These are phyloP conservation scores for Suillus luteus DNA, from an alignment of 768 basidiomycete genomes.

Conservation along the genomic window DNA sequence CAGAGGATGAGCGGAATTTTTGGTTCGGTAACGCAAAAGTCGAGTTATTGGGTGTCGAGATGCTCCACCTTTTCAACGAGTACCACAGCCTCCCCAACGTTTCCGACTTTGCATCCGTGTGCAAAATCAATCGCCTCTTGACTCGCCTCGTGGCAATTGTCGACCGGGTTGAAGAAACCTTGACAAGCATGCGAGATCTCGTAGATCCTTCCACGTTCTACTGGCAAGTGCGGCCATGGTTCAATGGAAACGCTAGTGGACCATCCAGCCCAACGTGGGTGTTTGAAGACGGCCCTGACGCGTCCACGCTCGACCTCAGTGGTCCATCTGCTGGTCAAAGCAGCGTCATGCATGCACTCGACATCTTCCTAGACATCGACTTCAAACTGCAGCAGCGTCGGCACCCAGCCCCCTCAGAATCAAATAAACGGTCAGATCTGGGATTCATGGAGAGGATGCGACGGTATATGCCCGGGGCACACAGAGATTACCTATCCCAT, in stretches of 20 bases:
- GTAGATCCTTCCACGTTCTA: constrained; percentile 90
- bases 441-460: constrained; percentile 94
- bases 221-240: constrained; percentile 92
- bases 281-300: constrained; percentile 74
- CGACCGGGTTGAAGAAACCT: constrained; percentile 69
- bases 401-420: constrained; percentile 64
- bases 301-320: constrained; percentile 62
- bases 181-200: constrained; percentile 64
- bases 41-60: constrained; percentile 85
- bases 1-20: constrained; percentile 83
- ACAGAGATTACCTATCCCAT: constrained; percentile 79
- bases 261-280: constrained; percentile 59
- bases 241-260: constrained; percentile 72
- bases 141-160: constrained; percentile 66
- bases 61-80: constrained; percentile 85
- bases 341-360: constrained; percentile 83
- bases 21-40: constrained; percentile 82
- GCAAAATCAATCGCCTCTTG: constrained; percentile 75
- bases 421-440: constrained; percentile 65
- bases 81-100: constrained; percentile 76
- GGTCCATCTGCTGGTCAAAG: constrained; percentile 97
- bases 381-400: constrained; percentile 75
- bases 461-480: constrained; percentile 92
- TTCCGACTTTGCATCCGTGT: constrained; percentile 60
- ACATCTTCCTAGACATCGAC: constrained; percentile 87